A percentile compares a stretch with the other conserved stretches of the same genome.
Evolutionary conservation across 345 rosid genomes (phyloP).

Genomic region (Xanthoceras sorbifolium): DNA sequence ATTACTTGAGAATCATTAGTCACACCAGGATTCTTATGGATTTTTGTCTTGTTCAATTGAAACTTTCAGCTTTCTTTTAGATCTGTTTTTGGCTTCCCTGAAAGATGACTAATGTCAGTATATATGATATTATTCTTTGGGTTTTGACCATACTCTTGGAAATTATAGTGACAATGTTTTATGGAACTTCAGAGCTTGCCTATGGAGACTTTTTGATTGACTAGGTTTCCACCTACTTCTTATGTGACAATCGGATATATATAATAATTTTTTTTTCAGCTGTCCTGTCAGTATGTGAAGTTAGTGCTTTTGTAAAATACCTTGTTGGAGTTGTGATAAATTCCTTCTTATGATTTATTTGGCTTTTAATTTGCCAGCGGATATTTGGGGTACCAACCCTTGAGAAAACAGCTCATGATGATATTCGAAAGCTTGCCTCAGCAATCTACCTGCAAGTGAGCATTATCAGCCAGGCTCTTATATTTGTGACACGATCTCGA

Average conservation of each 20-base stretch:
- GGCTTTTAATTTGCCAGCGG: constrained; percentile 47
- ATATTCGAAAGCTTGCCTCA: constrained; percentile 90
- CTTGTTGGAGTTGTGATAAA: constrained; percentile 5
- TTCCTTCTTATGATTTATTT: constrained; percentile 15
- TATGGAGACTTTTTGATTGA: not conserved
- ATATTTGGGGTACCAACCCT: constrained; percentile 80
- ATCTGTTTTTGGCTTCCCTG: not conserved
- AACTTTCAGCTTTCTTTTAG: not conserved
- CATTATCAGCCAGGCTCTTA: constrained; percentile 93
- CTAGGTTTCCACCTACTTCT: not conserved
- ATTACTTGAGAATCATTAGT: not conserved
- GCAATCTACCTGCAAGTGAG: constrained; percentile 98
- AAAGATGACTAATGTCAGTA: not conserved
- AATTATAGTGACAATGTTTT: not conserved
- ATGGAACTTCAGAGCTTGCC: not conserved
- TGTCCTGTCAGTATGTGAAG: not conserved
- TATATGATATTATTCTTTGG: not conserved
- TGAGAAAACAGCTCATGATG: constrained; percentile 90
- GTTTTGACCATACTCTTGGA: too few species aligned
- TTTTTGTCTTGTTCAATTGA: not conserved
- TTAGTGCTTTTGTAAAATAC: not conserved
- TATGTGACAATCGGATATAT: too few species aligned
- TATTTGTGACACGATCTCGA: constrained; percentile 92
- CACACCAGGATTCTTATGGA: not conserved
- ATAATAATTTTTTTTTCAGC: not conserved